A percentile compares a stretch with the other conserved stretches of the same genome.
Evolutionary conservation across 2,329 filamentous ascomycete species (phyloP).

Genomic region (Huntiella bhutanensis): DNA sequence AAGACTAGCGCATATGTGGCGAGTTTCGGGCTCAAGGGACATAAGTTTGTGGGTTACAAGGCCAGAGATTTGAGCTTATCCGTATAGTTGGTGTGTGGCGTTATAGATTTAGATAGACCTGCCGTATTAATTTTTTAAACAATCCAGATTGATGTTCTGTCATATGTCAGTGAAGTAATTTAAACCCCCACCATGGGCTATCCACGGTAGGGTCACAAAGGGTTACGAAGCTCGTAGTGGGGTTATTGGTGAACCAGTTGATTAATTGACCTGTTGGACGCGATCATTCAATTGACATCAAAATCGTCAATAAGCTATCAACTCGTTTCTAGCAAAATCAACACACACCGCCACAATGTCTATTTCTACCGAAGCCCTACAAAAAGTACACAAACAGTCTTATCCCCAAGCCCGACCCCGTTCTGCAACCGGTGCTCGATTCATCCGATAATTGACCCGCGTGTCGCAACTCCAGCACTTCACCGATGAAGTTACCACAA

Average conservation of each 20-base stretch:
- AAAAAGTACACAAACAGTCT: slow-evolving; percentile 45
- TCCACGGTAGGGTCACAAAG: background rate
- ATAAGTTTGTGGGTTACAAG: too few species aligned
- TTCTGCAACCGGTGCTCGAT: background rate
- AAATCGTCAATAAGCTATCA: background rate
- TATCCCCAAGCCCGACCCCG: too few species aligned
- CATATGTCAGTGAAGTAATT: too few species aligned
- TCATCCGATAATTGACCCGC: background rate
- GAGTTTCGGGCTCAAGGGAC: too few species aligned
- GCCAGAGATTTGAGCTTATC: background rate
- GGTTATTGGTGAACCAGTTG: background rate
- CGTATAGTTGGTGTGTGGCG: background rate
- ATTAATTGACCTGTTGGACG: too few species aligned
- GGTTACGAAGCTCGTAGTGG: background rate
- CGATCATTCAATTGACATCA: background rate
- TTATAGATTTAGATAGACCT: background rate
- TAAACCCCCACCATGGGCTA: too few species aligned
- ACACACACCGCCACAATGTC: slow-evolving; percentile 44
- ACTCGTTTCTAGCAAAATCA: background rate
- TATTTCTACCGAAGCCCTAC: slow-evolving; percentile 80
- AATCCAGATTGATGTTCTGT: too few species aligned
- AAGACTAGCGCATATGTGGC: background rate
- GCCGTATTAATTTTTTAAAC: background rate
- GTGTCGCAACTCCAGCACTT: too few species aligned
- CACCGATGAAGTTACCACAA: background rate